These are phyloP conservation scores for Pestalotiopsis sp. DNA, from an alignment of 2,329 filamentous ascomycete genomes.

Conservation along the genomic window DNA sequence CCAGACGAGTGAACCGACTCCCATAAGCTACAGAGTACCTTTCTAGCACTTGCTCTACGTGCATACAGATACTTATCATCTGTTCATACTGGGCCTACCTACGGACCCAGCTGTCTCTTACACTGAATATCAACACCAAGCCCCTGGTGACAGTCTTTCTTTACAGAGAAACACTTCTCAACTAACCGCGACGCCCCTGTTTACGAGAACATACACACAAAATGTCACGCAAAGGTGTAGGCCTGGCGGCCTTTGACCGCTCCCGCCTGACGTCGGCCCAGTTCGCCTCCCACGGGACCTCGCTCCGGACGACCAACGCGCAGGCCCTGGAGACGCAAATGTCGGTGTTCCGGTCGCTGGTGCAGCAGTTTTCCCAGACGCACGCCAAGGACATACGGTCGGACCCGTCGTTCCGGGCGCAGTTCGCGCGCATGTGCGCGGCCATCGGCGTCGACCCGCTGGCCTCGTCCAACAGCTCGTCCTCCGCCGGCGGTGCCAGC, in stretches of 20 bases:
- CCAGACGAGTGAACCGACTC: not conserved
- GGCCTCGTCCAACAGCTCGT: conserved; percentile 69
- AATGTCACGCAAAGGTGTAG: conserved; percentile 81
- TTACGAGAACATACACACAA: not conserved
- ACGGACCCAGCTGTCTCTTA: too few relatives aligned
- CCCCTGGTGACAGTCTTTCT: not conserved
- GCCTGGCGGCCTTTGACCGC: conserved; percentile 87
- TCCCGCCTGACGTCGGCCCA: conserved; percentile 83
- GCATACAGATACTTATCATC: too few relatives aligned
- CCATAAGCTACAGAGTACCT: not conserved
- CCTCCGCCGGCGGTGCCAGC: too few relatives aligned
- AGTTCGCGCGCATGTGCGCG: conserved; percentile 98
- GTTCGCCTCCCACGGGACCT: conserved; percentile 87
- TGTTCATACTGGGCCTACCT: too few relatives aligned
- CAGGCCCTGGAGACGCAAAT: conserved; percentile 90
- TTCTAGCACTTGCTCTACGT: too few relatives aligned
- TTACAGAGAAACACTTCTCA: too few relatives aligned
- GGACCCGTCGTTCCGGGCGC: conserved; percentile 90
- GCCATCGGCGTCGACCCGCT: conserved; percentile 96
- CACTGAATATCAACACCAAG: too few relatives aligned
- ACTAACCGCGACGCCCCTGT: too few relatives aligned
- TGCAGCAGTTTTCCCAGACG: conserved; percentile 93
- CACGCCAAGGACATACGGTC: conserved; percentile 96
- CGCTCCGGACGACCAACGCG: conserved; percentile 82
- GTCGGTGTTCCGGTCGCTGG: conserved; percentile 90